Evolutionary conservation across 306 rosid genomes (phyloP), one percentile per base, ranked within the genome.

Genomic region (Castanea mollissima): DNA sequence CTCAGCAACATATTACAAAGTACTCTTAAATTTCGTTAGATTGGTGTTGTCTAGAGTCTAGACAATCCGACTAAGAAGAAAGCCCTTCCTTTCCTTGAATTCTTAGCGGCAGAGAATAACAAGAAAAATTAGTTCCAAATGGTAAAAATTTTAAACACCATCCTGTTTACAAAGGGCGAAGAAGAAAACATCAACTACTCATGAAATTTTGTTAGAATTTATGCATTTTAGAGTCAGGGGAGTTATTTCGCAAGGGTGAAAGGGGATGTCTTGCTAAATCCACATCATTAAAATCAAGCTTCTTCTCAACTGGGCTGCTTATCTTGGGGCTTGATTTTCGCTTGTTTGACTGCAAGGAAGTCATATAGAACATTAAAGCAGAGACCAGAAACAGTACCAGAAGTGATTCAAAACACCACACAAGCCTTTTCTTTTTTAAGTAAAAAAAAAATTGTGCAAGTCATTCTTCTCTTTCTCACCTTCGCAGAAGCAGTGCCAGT

Each of bases 271-370:
- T 90, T 38, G 77, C 79, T 9, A 80, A 70, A 71, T 90, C 98
- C 19, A 60, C 67, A 34, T 90, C 93, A 32, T 63, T 80, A 65
- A 93, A 88, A 79, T 87, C 92, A 57, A 86, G 78, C 92, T 87
- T 90, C 86, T 83, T 89, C 86, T 85, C 90, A 67, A 86, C 34
- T 6, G 91, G 87, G 86, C 89, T 87, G 74, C 85, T 80, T 74
- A 76, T 77, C 84, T 75, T 87, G 21, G 85, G 82, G 86, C 95
- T 89, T 5, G 89, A 83, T 83, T 89, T 91, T 84, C 92, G 86
- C 90, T 95, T 95, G 86, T 89, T 93, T 74, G 97, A 91, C 98
- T 96, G 92, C 89, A 75, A 67, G 75, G 31, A 63, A 65, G 64
- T 20, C 20, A 70, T 41, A 29, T 35, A 59, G 2, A 19, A 80